Conservation (phyloP, 805 yeast genomes). For the Brettanomyces naardenensis region DNA sequence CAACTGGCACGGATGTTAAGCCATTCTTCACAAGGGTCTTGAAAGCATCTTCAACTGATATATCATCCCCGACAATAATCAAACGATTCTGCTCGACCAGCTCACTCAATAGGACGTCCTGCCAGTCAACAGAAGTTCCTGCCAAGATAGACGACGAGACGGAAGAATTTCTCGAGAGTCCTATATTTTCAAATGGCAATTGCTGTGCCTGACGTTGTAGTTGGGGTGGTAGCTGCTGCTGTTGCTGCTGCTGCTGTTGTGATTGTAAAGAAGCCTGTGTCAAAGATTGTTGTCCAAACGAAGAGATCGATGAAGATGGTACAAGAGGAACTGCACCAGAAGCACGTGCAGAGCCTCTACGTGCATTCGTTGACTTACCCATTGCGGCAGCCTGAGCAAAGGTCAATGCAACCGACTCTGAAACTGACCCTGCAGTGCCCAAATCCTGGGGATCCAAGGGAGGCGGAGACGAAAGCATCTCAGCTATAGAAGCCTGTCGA, state of each 20-base stretch:
- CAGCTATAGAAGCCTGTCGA: constrained; percentile 65
- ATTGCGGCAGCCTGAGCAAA: background rate
- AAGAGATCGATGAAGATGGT: constrained; percentile 1
- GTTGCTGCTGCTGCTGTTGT: constrained; percentile 4
- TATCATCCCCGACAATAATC: constrained; percentile 54
- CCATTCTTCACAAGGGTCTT: constrained; percentile 64
- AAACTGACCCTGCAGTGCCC: constrained; percentile 9
- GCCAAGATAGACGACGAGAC: constrained; percentile 26
- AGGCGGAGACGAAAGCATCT: constrained; percentile 70
- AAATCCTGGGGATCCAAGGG: constrained; percentile 34
- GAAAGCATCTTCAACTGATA: constrained; percentile 83
- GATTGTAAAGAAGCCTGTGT: background rate
- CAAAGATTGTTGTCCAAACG: background rate
- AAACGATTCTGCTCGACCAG: constrained; percentile 74
- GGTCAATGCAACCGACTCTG: constrained; percentile 1
- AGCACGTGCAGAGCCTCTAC: background rate
- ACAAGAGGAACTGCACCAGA: background rate
- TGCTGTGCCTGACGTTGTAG: constrained; percentile 3
- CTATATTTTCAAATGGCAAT: background rate
- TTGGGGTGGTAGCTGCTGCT: constrained; percentile 3
- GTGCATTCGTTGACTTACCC: background rate
- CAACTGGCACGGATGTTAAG: constrained; percentile 83
- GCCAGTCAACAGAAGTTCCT: constrained; percentile 50
- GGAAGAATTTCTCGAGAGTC: constrained; percentile 30
- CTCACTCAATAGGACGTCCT: constrained; percentile 60